phyloP scores from a whole-genome alignment of 768 basidiomycete genomes.

The Phanerochaete carnosa region DNA sequence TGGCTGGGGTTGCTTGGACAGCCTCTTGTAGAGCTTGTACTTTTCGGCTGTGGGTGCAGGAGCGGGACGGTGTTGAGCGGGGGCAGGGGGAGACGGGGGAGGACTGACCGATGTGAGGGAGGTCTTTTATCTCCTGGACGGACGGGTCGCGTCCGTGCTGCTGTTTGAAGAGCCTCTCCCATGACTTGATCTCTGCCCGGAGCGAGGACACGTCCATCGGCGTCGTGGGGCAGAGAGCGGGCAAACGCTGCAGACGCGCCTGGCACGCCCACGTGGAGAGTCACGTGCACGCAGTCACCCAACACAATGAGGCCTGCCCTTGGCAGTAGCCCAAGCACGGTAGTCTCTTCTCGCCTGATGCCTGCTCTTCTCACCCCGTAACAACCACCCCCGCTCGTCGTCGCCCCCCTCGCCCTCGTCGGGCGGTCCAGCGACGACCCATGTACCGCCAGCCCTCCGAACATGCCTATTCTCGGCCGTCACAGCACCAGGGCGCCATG shows the following conservation, averaged over 20 bases:
- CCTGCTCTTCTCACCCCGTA: background rate
- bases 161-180: conserved; percentile 68
- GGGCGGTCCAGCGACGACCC: background rate
- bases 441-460: conserved; percentile 6
- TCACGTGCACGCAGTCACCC: conserved; percentile 4
- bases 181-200: conserved; percentile 69
- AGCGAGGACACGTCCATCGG: conserved; percentile 44
- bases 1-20: conserved; percentile 34
- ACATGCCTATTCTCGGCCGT: background rate
- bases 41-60: conserved; percentile 53
- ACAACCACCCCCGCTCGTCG: background rate
- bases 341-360: background rate
- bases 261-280: conserved; percentile 4
- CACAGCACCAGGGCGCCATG: conserved; percentile 1
- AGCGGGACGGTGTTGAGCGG: conserved; percentile 14
- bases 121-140: conserved; percentile 66
- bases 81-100: conserved; percentile 11
- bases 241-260: conserved; percentile 12
- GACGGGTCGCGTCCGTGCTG: conserved; percentile 56
- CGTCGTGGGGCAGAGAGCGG: conserved; percentile 10
- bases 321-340: background rate
- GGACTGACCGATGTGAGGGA: conserved; percentile 58
- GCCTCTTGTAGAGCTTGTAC: conserved; percentile 79
- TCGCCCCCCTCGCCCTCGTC: background rate
- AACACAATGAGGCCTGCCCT: background rate